Evolutionary conservation across 257 asterid species (phyloP), one percentile per base, ranked within the genome.

Genomic region (Primulina tabacum): DNA sequence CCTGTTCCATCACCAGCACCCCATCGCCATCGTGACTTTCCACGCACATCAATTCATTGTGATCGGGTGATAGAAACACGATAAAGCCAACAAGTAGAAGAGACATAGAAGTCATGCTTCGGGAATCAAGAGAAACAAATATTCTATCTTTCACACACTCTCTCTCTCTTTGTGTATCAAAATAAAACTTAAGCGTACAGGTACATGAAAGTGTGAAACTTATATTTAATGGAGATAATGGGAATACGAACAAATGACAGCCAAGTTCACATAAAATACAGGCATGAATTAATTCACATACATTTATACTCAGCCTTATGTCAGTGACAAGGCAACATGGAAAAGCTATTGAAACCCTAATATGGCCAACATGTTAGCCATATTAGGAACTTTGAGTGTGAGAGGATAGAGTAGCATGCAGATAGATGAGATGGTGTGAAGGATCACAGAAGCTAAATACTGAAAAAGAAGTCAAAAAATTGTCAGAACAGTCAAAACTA

Each of bases 1-100:
- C 88, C 75, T 78, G 77, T 12, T 78, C 91, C 94, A 87, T 87
- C 11, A 21, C 74, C 72, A 26, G 16, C 29, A 18, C 26, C 4
- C 47, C 70, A 24, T 16, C 65, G 8, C 43, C 50, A 17, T 18
- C 64, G 8, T 37, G 59, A 7, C 2, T 33, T 2, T 7, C 71
- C 7, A 16, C 38, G 12, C 64, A 50, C 32, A 17, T n/a, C 60
- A 56, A 75, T n/a, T 66, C 81, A 4, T 59, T 30, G 10, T 47
- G 1, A 16, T 47, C 8, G 18, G 32, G 52, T 17, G 75, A 69
- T 40, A 50, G 55, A 20, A 73, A 17, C 40, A 73, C 71, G 57
- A 86, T 82, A 66, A 85, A 12, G 2, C 61, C 76, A 20, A 71
- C 67, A 65, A 80, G 57, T 34, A 72, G 34, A 71, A 71, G 76